Base-by-base conservation (phyloP, 768 basidiomycete genomes). In the Leccinellum luteum region DNA sequence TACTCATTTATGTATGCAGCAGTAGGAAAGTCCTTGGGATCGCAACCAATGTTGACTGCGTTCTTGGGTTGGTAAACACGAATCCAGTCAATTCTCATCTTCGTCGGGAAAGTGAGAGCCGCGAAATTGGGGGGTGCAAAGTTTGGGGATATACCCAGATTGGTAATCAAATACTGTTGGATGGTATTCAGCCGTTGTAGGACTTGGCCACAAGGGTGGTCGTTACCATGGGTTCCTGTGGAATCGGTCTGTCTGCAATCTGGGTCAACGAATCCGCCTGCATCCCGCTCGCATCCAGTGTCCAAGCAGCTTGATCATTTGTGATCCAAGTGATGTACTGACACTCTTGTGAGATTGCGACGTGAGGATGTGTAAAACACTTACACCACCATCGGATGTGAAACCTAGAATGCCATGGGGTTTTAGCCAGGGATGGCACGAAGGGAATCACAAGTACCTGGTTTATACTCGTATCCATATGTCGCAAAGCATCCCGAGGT, bases 241-340 rank as follows among this genome's bases (percentile, higher is more conserved):
- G 82, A 41, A 95, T 75, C 13, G 89, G 85, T 55, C 93, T 76
- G 31, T 81, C 78, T 14, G 83, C 73, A 57, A 94, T 89, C 61
- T 89, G 74, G 3, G 84, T 84, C 23, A 67, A 60, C 2, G 74
- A 34, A 69, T 86, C 80, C 2, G 86, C 79, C 3, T 68, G 82
- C 73, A 92, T 77, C 13, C 85, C 92, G 30, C 76, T 70, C 19
- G 80, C 80, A 41, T 81, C 80, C 57, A 94, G 61, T 4, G 85
- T 89, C 93, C 93, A 94, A 15, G 82, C 80, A 43, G 79, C 67
- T 65, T 83, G 70, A 57, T 74, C 79, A 56, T 85, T 77, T 43
- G 84, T 73, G 48, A 93, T 81, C 93, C 93, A 95, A 19, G 83
- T 76, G 59, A 94, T 90, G 69, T 94, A 94, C 80, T 88, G 51